These are phyloP conservation scores for Zymoseptoria crescenta DNA, from an alignment of 2,329 filamentous ascomycete genomes.

Conservation along the genomic window DNA sequence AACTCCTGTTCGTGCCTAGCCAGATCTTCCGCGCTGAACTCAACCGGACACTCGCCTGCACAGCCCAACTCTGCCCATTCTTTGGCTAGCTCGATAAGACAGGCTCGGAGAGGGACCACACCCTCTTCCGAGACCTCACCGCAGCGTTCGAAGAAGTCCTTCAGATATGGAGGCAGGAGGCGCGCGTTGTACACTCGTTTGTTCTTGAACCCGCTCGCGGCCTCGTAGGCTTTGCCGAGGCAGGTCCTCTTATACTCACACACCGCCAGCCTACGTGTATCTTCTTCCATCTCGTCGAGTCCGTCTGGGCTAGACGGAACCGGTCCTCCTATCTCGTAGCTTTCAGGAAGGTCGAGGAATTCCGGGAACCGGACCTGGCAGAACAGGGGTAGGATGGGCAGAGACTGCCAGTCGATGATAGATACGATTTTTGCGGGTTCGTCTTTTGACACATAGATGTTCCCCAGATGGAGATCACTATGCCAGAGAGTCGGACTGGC, in stretches of 20 bases:
- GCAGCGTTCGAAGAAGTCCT: slow-evolving; percentile 5
- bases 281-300: slow-evolving; percentile 4
- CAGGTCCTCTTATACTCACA: slow-evolving; percentile 4
- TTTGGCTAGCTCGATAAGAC: slow-evolving; percentile 3
- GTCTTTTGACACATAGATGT: slow-evolving; percentile 5
- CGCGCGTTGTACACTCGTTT: slow-evolving; percentile 4
- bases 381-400: not conserved
- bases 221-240: slow-evolving; percentile 7
- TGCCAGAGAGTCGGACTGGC: slow-evolving; percentile 5
- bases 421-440: slow-evolving; percentile 5
- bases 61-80: slow-evolving; percentile 2
- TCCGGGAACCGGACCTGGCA: slow-evolving; percentile 5
- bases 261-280: slow-evolving; percentile 1
- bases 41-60: not conserved
- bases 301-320: not conserved
- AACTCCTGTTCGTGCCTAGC: slow-evolving; percentile 3
- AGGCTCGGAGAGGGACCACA: slow-evolving; percentile 2
- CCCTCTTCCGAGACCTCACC: slow-evolving; percentile 7
- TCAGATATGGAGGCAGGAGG: slow-evolving; percentile 1
- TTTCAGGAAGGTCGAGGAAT: slow-evolving; percentile 7
- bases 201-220: slow-evolving; percentile 4
- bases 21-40: slow-evolving; percentile 2
- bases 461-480: slow-evolving; percentile 4
- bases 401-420: slow-evolving; percentile 5
- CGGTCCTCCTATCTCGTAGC: slow-evolving; percentile 3